Conservation (phyloP, 73 alveolate species). For the Tetrahymena thermophila region DNA sequence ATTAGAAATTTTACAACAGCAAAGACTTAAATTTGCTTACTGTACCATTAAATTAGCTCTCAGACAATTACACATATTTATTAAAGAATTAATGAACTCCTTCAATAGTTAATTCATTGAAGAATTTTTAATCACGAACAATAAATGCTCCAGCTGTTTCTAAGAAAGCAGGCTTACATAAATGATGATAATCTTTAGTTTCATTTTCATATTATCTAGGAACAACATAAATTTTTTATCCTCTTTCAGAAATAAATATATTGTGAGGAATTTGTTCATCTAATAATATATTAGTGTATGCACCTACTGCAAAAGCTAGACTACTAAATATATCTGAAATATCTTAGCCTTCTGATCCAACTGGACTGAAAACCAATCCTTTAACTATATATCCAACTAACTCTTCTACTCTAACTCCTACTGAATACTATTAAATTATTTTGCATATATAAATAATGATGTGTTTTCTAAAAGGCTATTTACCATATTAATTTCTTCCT, state of each 20-base stretch:
- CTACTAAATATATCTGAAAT: background rate
- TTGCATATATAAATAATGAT: background rate
- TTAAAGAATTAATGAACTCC: background rate
- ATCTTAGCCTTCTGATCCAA: background rate
- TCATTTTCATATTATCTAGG: background rate
- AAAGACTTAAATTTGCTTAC: background rate
- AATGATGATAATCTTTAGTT: background rate
- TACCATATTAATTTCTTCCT: background rate
- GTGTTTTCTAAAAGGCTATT: background rate
- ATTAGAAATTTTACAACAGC: background rate
- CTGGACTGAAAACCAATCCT: background rate
- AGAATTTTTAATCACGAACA: background rate
- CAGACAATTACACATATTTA: background rate
- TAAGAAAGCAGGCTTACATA: background rate
- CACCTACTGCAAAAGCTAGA: background rate
- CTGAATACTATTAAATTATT: background rate
- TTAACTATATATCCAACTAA: background rate
- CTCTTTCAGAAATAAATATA: background rate
- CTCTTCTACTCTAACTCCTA: background rate
- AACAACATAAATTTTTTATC: background rate
- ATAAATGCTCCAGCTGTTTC: background rate
- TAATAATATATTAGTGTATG: background rate
- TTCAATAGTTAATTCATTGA: background rate
- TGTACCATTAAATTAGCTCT: background rate
- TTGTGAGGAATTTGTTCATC: background rate